Conservation (phyloP, 257 asterid genomes). For the Solanum infundibuliforme region DNA sequence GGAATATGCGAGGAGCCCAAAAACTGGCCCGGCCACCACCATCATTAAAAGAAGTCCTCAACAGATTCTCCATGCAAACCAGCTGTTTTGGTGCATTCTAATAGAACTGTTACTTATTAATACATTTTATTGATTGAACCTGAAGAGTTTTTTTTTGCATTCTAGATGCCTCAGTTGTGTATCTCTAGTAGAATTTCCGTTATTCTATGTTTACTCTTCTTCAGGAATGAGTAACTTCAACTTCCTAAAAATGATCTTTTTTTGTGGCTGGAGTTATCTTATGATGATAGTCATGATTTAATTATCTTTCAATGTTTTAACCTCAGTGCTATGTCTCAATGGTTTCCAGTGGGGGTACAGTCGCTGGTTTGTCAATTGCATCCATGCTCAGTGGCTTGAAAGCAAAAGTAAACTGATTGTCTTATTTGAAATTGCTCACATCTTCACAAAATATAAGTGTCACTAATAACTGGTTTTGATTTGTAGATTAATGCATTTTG, state of each 20-base stretch:
- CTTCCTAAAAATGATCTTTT: neutral
- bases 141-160: neutral
- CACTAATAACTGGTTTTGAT: neutral
- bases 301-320: neutral
- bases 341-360: conserved; percentile 83
- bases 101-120: neutral
- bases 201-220: neutral
- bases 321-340: neutral
- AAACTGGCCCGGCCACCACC: neutral
- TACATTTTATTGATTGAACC: neutral
- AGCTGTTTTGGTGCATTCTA: too few relatives aligned
- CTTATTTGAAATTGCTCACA: neutral
- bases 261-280: neutral
- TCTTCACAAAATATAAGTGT: neutral
- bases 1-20: neutral
- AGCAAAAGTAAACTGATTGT: conserved; percentile 48
- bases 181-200: neutral
- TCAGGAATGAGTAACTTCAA: neutral
- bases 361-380: conserved; percentile 85
- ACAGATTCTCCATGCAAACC: neutral
- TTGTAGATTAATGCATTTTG: conserved; percentile 67
- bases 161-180: neutral
- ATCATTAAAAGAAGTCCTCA: neutral
- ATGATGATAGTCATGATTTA: neutral
- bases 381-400: conserved; percentile 59